phyloP scores from a whole-genome alignment of 139 green algal genomes.

The Yamagishiella unicocca region DNA sequence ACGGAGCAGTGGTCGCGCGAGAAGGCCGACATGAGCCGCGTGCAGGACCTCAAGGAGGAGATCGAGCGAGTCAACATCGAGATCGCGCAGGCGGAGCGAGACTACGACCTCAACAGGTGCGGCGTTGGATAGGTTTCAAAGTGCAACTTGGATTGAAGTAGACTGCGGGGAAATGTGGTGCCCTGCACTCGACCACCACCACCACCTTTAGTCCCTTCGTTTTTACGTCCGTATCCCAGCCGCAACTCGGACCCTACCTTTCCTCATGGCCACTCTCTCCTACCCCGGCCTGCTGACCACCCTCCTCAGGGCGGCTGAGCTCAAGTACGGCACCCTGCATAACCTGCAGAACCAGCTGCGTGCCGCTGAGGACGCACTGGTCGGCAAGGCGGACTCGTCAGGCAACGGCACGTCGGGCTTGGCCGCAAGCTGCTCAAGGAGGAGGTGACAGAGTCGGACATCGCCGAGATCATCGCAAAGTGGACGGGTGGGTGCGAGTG shows the following conservation, averaged over 20 bases:
- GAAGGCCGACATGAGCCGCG: constrained; percentile 82
- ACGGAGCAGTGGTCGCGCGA: constrained; percentile 86
- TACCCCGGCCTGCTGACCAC: background rate
- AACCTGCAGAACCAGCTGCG: constrained; percentile 89
- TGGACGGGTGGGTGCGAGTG: constrained; percentile 80
- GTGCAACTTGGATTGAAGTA: too few species aligned
- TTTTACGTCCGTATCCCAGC: too few species aligned
- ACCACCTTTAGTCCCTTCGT: too few species aligned
- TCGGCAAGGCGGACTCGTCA: constrained; percentile 50
- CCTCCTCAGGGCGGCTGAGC: constrained; percentile 87
- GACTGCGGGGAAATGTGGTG: too few species aligned
- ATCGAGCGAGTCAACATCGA: constrained; percentile 93
- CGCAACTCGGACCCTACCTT: too few species aligned
- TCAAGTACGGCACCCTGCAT: constrained; percentile 98
- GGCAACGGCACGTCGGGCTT: constrained; percentile 26
- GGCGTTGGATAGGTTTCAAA: background rate
- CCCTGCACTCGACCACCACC: too few species aligned
- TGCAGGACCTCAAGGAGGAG: constrained; percentile 93
- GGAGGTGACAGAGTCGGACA: constrained; percentile 97
- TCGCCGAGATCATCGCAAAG: constrained; percentile 93
- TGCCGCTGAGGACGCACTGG: constrained; percentile 72
- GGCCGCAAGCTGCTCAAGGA: constrained; percentile 88
- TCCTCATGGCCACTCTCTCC: too few species aligned
- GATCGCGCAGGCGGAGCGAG: constrained; percentile 85
- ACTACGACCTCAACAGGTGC: constrained; percentile 94